These are phyloP conservation scores for Mortierella polycephala DNA, from an alignment of 371 early-diverging fungal genomes.

Conservation along the genomic window DNA sequence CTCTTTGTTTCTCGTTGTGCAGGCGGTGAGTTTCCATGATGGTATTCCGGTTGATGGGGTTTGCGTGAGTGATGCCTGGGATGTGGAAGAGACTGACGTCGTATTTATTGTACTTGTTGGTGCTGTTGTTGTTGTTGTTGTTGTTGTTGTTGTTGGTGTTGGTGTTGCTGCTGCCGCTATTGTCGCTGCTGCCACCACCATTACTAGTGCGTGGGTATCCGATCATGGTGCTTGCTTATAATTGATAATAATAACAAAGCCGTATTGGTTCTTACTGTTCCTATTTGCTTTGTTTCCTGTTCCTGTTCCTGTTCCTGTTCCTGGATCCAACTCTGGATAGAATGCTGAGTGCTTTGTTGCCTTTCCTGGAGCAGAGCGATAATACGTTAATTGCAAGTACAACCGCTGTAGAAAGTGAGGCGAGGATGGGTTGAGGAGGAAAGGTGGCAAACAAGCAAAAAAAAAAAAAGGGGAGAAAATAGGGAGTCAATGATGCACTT, in stretches of 20 bases:
- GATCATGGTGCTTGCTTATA: too few species aligned
- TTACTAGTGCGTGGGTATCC: too few species aligned
- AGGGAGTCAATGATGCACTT: not conserved
- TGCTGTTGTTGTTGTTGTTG: not conserved
- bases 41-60: constrained; percentile 2
- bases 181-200: not conserved
- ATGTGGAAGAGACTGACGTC: not conserved
- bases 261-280: too few species aligned
- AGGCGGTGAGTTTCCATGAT: not conserved
- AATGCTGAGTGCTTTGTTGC: too few species aligned
- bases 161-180: constrained; percentile 1
- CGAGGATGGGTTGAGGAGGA: not conserved
- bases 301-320: too few species aligned
- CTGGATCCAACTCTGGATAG: too few species aligned
- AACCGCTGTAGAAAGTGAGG: not conserved
- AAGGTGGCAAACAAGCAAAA: not conserved
- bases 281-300: too few species aligned
- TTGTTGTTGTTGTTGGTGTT: not conserved
- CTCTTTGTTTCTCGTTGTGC: not conserved
- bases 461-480: not conserved
- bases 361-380: too few species aligned
- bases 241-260: too few species aligned
- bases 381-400: too few species aligned
- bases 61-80: not conserved
- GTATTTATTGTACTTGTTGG: not conserved